Percentiles rank a stretch among this genome's conserved stretches.
These are phyloP conservation scores for Monilinia fructigena DNA, from an alignment of 2,329 filamentous ascomycete genomes.

Conservation along the genomic window DNA sequence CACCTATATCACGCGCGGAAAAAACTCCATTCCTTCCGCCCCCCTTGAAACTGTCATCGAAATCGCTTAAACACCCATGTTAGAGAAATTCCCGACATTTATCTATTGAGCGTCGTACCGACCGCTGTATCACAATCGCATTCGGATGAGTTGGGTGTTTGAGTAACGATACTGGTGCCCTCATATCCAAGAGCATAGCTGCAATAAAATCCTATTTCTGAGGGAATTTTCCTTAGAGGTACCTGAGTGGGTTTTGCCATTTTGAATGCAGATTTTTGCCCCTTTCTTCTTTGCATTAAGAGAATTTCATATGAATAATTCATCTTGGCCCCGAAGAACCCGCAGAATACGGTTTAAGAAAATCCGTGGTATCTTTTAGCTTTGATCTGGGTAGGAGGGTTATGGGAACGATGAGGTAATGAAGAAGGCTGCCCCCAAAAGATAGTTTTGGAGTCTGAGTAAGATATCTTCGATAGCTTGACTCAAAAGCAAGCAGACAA, in stretches of 20 bases:
- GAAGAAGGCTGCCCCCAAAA: background rate
- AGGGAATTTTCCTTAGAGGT: background rate
- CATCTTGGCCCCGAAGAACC: background rate
- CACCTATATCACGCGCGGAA: background rate
- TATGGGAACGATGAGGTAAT: background rate
- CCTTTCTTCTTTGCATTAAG: background rate
- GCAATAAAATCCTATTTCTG: background rate
- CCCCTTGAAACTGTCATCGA: too few species aligned
- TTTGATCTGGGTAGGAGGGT: background rate
- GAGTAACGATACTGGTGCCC: background rate
- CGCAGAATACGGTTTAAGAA: background rate
- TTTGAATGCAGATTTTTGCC: background rate
- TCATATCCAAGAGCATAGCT: background rate
- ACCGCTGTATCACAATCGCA: background rate
- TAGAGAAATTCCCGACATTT: background rate
- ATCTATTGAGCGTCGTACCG: background rate
- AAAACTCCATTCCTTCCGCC: too few species aligned
- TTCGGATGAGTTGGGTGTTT: background rate
- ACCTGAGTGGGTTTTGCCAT: background rate
- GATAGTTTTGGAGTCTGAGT: background rate
- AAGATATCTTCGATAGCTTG: background rate
- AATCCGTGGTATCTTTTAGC: background rate
- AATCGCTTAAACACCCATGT: background rate
- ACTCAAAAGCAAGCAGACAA: background rate
- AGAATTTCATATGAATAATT: background rate